Base-by-base conservation (phyloP, 345 rosid genomes). In the Physaria fendleri region DNA sequence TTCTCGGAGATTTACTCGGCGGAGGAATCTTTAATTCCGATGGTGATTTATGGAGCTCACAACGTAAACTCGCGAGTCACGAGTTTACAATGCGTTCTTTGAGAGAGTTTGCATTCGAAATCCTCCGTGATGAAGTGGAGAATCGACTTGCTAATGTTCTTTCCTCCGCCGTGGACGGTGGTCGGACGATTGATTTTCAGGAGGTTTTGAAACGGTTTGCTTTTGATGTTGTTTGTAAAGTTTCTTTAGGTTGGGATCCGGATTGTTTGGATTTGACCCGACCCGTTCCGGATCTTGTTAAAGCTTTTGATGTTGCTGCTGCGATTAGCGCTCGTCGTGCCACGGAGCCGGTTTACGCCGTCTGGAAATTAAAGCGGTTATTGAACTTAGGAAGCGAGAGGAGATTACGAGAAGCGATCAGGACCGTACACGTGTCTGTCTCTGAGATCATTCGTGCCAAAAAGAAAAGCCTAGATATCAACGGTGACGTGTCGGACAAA, bases 1-100 rank as follows among this genome's bases (percentile, higher is more conserved):
- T 89, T 47, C 84, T 89, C 4, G 91, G 95, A 0, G 97, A 89
- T 52, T 64, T 89, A 35, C 92, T 89, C 10, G 97, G 97, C 17
- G 62, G 77, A 3, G 97, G 97, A 2, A 89, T 89, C 15, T 89
- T 89, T 58, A 89, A 82, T 50, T 83, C 76, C 1, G 97, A 89
- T 18, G 97, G 90, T n/a, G 80, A 84, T n/a, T 27, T 72, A 12
- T 89, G 97, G 95, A 51, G 56, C 51, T 16, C 68, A 3, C 95
- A 89, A 41, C 79, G 95, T 2, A 89, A 89, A 60, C 29, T 86
- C 7, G 92, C 87, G 1, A 82, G 97, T 65, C 95, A 84, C 54
- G 89, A 84, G 75, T 86, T 89, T 61, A 82, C 79, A 38, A 74
- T 84, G 42, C 79, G 66, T 59, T 71, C 87, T 0, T 32, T 89